Percentiles rank a stretch among this genome's conserved stretches.
Conservation (phyloP, 192 early-diverging fungal genomes). For the Coemansia sp. region DNA sequence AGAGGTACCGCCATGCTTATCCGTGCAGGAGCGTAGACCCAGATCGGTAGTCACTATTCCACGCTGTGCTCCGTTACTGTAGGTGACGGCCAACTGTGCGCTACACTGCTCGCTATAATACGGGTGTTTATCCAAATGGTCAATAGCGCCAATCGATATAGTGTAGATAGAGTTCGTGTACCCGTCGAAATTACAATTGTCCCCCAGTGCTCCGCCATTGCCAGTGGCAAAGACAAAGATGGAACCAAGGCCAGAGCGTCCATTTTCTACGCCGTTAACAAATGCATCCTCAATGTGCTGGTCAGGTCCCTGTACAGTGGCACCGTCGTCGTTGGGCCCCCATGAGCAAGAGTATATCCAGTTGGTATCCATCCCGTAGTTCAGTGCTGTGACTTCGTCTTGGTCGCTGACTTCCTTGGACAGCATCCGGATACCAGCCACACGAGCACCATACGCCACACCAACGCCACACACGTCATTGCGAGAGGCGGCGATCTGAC, state of each 20-base stretch:
- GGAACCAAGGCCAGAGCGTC: slow-evolving; percentile 82
- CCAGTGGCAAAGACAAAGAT: slow-evolving; percentile 95
- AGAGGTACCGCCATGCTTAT: slow-evolving; percentile 88
- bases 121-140: slow-evolving; percentile 76
- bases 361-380: slow-evolving; percentile 86
- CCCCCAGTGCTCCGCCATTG: slow-evolving; percentile 78
- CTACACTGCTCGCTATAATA: slow-evolving; percentile 86
- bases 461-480: slow-evolving; percentile 96
- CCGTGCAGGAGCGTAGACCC: slow-evolving; percentile 75
- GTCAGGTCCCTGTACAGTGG: slow-evolving; percentile 82
- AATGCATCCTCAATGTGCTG: slow-evolving; percentile 83
- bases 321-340: slow-evolving; percentile 93
- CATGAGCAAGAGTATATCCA: slow-evolving; percentile 97
- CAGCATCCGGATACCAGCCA: slow-evolving; percentile 89
- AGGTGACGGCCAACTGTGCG: slow-evolving; percentile 87
- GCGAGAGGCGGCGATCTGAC: slow-evolving; percentile 91
- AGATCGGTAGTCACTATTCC: slow-evolving; percentile 92
- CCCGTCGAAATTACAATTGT: slow-evolving; percentile 98
- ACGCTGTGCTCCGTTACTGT: slow-evolving; percentile 77
- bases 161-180: slow-evolving; percentile 97
- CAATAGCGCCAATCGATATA: slow-evolving; percentile 89
- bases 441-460: slow-evolving; percentile 85
- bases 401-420: slow-evolving; percentile 89
- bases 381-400: slow-evolving; percentile 91
- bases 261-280: slow-evolving; percentile 81